Evolutionary conservation across 805 yeast species (phyloP).

Genomic region (Priceomyces haplophilus): DNA sequence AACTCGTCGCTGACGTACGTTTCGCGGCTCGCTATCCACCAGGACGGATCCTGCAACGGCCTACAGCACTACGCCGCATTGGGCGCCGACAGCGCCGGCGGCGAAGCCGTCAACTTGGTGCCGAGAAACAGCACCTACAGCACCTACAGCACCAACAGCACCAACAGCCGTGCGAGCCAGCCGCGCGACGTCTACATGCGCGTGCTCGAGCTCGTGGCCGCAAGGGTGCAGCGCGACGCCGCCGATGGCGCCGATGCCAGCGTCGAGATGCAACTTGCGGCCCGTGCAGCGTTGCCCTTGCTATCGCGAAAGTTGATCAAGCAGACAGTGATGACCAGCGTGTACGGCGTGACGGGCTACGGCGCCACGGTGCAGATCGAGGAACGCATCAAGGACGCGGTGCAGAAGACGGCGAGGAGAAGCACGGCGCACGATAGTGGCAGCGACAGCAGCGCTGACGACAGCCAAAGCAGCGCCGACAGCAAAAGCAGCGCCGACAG

Average conservation of each 20-base stretch:
- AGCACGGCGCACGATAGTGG: slow-evolving; percentile 1
- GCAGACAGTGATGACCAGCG: slow-evolving; percentile 45
- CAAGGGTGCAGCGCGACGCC: slow-evolving; percentile 8
- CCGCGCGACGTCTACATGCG: slow-evolving; percentile 32
- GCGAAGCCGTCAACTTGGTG: slow-evolving; percentile 36
- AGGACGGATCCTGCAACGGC: slow-evolving; percentile 47
- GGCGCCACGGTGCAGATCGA: slow-evolving; percentile 38
- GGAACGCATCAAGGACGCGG: slow-evolving; percentile 19
- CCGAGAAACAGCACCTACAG: no score
- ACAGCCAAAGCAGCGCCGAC: no score
- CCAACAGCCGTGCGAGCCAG: no score
- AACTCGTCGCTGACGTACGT: slow-evolving; percentile 18
- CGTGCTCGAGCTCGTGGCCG: slow-evolving; percentile 27
- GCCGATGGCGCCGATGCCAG: background rate
- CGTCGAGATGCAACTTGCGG: slow-evolving; percentile 9
- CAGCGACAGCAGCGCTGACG: no score
- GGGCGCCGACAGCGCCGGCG: slow-evolving; percentile 36
- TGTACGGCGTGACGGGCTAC: slow-evolving; percentile 39
- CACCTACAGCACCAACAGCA: no score
- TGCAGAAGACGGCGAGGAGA: slow-evolving; percentile 9
- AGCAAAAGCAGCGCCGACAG: no score
- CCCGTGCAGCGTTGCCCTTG: slow-evolving; percentile 13
- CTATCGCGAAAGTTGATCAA: slow-evolving; percentile 34
- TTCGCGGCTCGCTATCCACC: slow-evolving; percentile 37
- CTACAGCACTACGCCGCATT: slow-evolving; percentile 46